These are phyloP conservation scores for Camelina laxa DNA, from an alignment of 345 rosid species.

Conservation along the genomic window DNA sequence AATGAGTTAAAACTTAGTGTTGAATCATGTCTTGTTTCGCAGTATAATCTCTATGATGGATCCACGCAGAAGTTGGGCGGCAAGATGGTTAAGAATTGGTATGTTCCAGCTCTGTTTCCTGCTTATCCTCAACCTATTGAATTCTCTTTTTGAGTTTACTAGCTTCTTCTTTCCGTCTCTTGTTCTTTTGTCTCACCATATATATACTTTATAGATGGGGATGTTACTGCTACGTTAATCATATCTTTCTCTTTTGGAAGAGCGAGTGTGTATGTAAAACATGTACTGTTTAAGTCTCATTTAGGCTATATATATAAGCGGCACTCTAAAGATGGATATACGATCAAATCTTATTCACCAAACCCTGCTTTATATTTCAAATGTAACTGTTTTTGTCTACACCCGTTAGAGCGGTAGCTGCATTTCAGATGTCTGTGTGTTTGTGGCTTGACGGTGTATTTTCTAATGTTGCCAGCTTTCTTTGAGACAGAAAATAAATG, in stretches of 20 bases:
- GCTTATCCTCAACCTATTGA: not conserved
- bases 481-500: not conserved
- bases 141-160: not conserved
- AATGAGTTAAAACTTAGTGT: not conserved
- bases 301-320: not conserved
- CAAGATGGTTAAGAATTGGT: constrained; percentile 97
- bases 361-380: not conserved
- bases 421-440: not conserved
- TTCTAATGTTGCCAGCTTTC: constrained; percentile 1
- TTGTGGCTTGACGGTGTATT: constrained; percentile 19
- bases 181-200: not conserved
- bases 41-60: constrained; percentile 95
- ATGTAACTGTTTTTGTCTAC: not conserved
- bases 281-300: not conserved
- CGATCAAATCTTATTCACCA: not conserved
- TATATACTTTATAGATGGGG: constrained; percentile 13
- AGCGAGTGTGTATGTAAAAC: not conserved
- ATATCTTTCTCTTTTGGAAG: not conserved
- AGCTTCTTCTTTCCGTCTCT: constrained; percentile 17
- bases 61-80: constrained; percentile 91
- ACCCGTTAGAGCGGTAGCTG: not conserved
- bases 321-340: constrained; percentile 1
- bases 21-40: constrained; percentile 21
- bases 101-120: constrained; percentile 36
- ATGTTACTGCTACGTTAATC: not conserved